A percentile compares a stretch with the other conserved stretches of the same genome.
These are phyloP conservation scores for Stephania japonica DNA, from an alignment of 164 flowering plant species.

Conservation along the genomic window DNA sequence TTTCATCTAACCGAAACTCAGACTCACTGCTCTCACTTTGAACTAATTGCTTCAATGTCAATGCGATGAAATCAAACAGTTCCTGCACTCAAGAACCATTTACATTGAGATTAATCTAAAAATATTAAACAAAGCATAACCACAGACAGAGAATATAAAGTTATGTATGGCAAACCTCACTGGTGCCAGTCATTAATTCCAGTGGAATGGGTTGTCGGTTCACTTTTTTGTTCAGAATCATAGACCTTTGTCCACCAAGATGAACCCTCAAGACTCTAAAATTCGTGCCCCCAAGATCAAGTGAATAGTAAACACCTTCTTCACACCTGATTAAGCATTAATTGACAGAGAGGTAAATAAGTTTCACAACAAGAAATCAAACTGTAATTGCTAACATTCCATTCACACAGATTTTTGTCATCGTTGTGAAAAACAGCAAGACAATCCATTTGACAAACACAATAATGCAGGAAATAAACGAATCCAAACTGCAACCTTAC, in stretches of 20 bases:
- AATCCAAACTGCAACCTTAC: not conserved
- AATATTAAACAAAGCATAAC: no score
- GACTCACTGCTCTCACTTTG: slow-evolving; percentile 43
- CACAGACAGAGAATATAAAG: not conserved
- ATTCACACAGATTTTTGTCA: not conserved
- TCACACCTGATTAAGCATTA: slow-evolving; percentile 52
- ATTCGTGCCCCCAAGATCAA: slow-evolving; percentile 87
- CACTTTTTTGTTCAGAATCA: slow-evolving; percentile 39
- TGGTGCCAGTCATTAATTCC: slow-evolving; percentile 65
- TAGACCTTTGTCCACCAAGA: slow-evolving; percentile 56
- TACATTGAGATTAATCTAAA: not conserved
- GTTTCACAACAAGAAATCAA: not conserved
- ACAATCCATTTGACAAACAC: not conserved
- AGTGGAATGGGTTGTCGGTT: slow-evolving; percentile 63
- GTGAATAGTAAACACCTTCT: slow-evolving; percentile 72
- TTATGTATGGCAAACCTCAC: slow-evolving; percentile 44
- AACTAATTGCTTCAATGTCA: slow-evolving; percentile 54
- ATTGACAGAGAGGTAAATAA: not conserved
- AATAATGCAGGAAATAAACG: not conserved
- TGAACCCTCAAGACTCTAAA: slow-evolving; percentile 81
- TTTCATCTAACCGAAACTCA: slow-evolving; percentile 26
- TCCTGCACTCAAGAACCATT: slow-evolving; percentile 41
- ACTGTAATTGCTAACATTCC: not conserved
- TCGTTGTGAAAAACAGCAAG: not conserved
- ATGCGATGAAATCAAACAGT: slow-evolving; percentile 78